These are phyloP conservation scores for Ustilago esculenta DNA, from an alignment of 1,284 basidiomycete genomes.

Conservation along the genomic window DNA sequence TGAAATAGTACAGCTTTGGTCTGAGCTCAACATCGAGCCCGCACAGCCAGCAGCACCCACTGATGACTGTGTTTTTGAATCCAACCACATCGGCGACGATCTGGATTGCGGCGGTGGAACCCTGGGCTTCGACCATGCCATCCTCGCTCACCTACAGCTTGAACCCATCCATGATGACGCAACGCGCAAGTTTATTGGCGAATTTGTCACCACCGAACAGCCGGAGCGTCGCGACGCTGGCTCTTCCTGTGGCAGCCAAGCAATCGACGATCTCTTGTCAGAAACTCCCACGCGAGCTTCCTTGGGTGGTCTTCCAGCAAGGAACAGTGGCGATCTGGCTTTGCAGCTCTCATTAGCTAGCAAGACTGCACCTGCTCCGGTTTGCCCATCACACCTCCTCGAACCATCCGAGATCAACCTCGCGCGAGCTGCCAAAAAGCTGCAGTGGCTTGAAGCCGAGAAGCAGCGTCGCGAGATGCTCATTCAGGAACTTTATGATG, in stretches of 20 bases:
- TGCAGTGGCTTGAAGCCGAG: constrained; percentile 53
- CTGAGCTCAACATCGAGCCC: constrained; percentile 55
- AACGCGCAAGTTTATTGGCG: constrained; percentile 44
- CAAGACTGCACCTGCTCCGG: constrained; percentile 19
- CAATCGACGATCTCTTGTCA: constrained; percentile 27
- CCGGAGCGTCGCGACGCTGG: constrained; percentile 16
- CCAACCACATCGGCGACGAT: constrained; percentile 11
- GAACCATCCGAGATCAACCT: constrained; percentile 44
- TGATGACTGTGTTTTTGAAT: constrained; percentile 42
- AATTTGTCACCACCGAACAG: constrained; percentile 46
- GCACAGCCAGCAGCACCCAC: constrained; percentile 24
- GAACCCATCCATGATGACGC: constrained; percentile 42
- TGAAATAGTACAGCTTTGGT: constrained; percentile 62
- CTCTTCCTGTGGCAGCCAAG: constrained; percentile 8
- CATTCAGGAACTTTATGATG: constrained; percentile 65
- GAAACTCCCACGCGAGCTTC: constrained; percentile 47
- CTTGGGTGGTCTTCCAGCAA: constrained; percentile 30
- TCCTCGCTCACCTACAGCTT: constrained; percentile 56
- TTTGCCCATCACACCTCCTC: constrained; percentile 39
- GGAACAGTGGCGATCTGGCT: constrained; percentile 27
- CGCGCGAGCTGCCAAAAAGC: constrained; percentile 23
- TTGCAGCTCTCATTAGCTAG: constrained; percentile 24
- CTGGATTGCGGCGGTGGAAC: constrained; percentile 35
- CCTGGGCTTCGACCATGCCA: constrained; percentile 44
- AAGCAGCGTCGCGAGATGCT: constrained; percentile 56